Evolutionary conservation across 1,284 basidiomycete genomes (phyloP).

Genomic region (Coniophora puteana): DNA sequence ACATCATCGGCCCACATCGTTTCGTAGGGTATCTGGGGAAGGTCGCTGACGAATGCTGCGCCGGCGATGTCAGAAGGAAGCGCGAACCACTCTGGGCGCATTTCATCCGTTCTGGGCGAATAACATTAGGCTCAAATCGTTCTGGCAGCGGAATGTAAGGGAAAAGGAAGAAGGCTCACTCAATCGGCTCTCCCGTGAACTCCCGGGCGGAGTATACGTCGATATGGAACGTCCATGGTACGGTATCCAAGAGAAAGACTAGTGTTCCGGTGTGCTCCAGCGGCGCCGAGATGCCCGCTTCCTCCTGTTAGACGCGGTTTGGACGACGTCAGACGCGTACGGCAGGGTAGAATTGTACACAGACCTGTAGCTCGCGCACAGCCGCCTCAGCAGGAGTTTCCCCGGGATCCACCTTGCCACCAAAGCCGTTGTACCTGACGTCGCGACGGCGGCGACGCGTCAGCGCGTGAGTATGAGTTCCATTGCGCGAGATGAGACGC

Average conservation of each 20-base stretch:
- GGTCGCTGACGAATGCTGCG: conserved; percentile 1
- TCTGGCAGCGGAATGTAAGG: not conserved
- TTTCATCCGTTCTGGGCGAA: conserved; percentile 34
- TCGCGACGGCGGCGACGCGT: not conserved
- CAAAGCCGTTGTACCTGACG: conserved; percentile 47
- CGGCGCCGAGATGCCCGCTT: conserved; percentile 64
- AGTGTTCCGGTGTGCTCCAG: conserved; percentile 57
- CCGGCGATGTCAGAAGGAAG: conserved; percentile 19
- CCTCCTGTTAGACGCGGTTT: conserved; percentile 52
- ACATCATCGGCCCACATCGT: conserved; percentile 40
- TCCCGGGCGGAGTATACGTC: conserved; percentile 58
- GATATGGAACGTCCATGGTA: conserved; percentile 60
- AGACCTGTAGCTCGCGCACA: conserved; percentile 37
- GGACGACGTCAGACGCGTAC: not conserved
- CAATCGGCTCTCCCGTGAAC: conserved; percentile 50
- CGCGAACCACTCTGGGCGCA: conserved; percentile 37
- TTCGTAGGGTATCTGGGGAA: conserved; percentile 30
- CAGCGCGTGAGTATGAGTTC: conserved; percentile 1
- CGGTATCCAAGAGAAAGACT: conserved; percentile 51
- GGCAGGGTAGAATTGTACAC: not conserved
- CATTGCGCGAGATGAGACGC: too few relatives aligned
- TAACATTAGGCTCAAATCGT: not conserved
- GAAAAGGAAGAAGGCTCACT: conserved; percentile 39
- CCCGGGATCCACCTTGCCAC: conserved; percentile 42
- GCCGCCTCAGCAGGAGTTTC: conserved; percentile 40